Percentiles rank a stretch among this genome's conserved stretches.
phyloP scores from a whole-genome alignment of 2,329 filamentous ascomycete genomes.

The Claviceps africana region DNA sequence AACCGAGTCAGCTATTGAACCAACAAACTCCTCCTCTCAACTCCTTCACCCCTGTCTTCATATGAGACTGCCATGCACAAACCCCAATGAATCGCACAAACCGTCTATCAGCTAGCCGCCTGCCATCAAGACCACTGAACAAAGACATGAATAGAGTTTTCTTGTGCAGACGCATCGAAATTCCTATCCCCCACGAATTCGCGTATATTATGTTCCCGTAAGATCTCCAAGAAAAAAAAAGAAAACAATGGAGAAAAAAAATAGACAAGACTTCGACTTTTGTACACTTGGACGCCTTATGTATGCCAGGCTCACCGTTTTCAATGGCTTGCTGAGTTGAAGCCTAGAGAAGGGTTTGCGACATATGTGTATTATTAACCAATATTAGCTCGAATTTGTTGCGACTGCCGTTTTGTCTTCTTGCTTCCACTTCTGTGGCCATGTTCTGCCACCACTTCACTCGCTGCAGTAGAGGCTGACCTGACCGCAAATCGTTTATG shows the following conservation, averaged over 20 bases:
- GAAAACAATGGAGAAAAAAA: not conserved
- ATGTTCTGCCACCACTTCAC: not conserved
- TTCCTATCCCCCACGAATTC: not conserved
- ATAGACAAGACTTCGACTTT: slow-evolving; percentile 1
- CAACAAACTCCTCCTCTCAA: not conserved
- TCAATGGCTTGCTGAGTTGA: not conserved
- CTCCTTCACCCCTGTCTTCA: slow-evolving; percentile 2
- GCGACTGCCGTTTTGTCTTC: not conserved
- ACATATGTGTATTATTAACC: not conserved
- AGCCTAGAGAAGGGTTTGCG: not conserved
- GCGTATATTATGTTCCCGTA: slow-evolving; percentile 1
- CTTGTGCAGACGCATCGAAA: slow-evolving; percentile 3
- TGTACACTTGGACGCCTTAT: not conserved
- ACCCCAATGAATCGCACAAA: slow-evolving; percentile 12
- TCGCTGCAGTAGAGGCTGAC: not conserved
- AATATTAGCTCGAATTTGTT: not conserved
- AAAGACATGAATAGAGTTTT: slow-evolving; percentile 14
- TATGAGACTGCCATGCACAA: slow-evolving; percentile 6
- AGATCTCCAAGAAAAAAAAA: slow-evolving; percentile 1
- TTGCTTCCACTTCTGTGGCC: not conserved
- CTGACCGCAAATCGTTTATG: slow-evolving; percentile 21
- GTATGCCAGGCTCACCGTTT: not conserved
- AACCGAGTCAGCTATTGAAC: slow-evolving; percentile 2
- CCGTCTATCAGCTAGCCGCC: slow-evolving; percentile 14
- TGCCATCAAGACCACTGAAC: slow-evolving; percentile 16